These are phyloP conservation scores for Fragosphaeria purpurea DNA, from an alignment of 2,329 filamentous ascomycete genomes.

Conservation along the genomic window DNA sequence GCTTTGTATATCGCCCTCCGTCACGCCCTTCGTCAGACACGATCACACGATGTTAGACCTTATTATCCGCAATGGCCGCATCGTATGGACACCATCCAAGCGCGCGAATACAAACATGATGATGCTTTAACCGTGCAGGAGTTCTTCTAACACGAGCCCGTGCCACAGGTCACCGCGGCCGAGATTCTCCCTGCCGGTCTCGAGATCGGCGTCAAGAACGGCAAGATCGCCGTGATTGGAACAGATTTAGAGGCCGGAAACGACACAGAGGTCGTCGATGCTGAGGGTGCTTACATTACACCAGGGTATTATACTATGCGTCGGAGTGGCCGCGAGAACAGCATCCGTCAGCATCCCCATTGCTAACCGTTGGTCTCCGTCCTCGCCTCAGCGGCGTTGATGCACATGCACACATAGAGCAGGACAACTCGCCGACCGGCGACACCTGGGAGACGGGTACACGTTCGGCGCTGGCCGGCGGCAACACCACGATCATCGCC, in stretches of 20 bases:
- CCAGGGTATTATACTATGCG: conserved; percentile 16
- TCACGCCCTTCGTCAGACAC: too few species aligned
- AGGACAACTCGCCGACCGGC: conserved; percentile 21
- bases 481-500: conserved; percentile 46
- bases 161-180: conserved; percentile 31
- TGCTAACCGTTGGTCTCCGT: too few species aligned
- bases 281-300: conserved; percentile 33
- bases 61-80: conserved; percentile 17
- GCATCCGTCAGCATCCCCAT: too few species aligned
- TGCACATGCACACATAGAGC: conserved; percentile 26
- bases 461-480: conserved; percentile 44
- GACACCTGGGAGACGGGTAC: conserved; percentile 33
- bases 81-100: conserved; percentile 8
- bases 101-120: background rate
- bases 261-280: conserved; percentile 30
- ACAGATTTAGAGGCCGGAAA: conserved; percentile 22
- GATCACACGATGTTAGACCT: conserved; percentile 12
- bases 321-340: too few species aligned
- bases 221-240: conserved; percentile 36
- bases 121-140: background rate
- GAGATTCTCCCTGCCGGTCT: conserved; percentile 32
- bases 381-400: conserved; percentile 23
- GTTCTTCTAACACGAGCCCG: background rate
- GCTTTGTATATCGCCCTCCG: too few species aligned
- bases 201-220: conserved; percentile 36